These are phyloP conservation scores for Citrus mangshanensis DNA, from an alignment of 345 rosid species.

Conservation along the genomic window DNA sequence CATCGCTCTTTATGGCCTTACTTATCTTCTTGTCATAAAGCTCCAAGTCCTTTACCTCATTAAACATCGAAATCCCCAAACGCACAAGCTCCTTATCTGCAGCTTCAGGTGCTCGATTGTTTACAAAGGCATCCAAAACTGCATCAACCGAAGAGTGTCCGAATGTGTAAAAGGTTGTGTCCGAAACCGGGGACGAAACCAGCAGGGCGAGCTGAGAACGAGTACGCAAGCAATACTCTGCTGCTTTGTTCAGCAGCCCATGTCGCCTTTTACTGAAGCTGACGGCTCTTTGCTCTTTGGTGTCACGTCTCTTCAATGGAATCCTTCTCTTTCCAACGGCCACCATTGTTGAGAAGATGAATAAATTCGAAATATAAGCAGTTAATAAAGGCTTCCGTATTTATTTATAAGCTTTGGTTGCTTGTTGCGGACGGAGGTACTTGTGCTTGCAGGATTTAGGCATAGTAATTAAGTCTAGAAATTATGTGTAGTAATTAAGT, in stretches of 20 bases:
- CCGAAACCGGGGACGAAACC: neutral
- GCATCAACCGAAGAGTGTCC: neutral
- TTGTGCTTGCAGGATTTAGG: no score
- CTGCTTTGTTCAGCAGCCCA: constrained; percentile 2
- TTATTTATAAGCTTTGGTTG: no score
- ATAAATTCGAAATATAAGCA: no score
- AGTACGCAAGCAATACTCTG: constrained; percentile 1
- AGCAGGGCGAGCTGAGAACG: neutral
- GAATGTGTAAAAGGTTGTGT: neutral
- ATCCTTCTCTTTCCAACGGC: neutral
- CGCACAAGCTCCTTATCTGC: neutral
- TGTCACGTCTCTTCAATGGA: neutral
- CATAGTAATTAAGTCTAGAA: no score
- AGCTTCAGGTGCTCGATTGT: neutral
- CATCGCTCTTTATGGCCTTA: neutral
- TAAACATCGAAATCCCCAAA: neutral
- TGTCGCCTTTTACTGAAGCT: neutral
- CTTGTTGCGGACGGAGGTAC: no score
- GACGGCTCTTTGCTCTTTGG: neutral
- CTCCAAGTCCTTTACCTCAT: neutral
- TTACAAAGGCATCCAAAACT: neutral
- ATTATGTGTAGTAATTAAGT: no score
- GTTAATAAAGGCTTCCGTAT: no score
- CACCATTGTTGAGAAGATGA: neutral
- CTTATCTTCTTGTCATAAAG: neutral